Percentiles rank a stretch among this genome's conserved stretches.
These are phyloP conservation scores for Aspergillus glaucus DNA, from an alignment of 2,329 filamentous ascomycete species.

Conservation along the genomic window DNA sequence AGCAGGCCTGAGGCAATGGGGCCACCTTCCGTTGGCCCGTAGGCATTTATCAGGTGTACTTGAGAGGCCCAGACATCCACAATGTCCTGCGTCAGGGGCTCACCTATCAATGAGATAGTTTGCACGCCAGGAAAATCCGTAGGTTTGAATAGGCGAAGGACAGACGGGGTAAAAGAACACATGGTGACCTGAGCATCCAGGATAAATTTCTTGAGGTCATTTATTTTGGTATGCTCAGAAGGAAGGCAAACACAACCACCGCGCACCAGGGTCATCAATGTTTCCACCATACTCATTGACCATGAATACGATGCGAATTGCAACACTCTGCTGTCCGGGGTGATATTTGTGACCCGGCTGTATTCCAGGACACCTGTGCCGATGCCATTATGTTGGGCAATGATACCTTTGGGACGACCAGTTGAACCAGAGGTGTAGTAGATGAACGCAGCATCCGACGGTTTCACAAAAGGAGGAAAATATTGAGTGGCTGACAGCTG, in stretches of 20 bases:
- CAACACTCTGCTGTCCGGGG: conserved; percentile 28
- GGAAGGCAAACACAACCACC: conserved; percentile 43
- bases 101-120: conserved; percentile 27
- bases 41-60: conserved; percentile 10
- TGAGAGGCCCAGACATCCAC: conserved; percentile 25
- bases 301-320: conserved; percentile 42
- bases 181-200: conserved; percentile 37
- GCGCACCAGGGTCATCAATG: conserved; percentile 23
- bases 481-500: background rate
- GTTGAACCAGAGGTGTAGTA: conserved; percentile 49
- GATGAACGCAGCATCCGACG: conserved; percentile 34
- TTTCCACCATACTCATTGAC: conserved; percentile 34
- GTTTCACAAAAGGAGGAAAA: background rate
- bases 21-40: conserved; percentile 13
- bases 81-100: conserved; percentile 20
- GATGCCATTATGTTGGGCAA: conserved; percentile 51
- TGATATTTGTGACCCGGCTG: conserved; percentile 41
- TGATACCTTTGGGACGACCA: conserved; percentile 49
- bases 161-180: conserved; percentile 49
- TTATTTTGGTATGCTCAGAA: conserved; percentile 35
- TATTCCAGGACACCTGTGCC: conserved; percentile 46
- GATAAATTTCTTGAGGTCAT: conserved; percentile 26
- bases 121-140: conserved; percentile 28
- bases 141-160: conserved; percentile 37
- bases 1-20: background rate